A percentile compares a stretch with the other conserved stretches of the same genome.
phyloP scores from a whole-genome alignment of 305 asterid species.

The Solanum aculeatissimum region DNA sequence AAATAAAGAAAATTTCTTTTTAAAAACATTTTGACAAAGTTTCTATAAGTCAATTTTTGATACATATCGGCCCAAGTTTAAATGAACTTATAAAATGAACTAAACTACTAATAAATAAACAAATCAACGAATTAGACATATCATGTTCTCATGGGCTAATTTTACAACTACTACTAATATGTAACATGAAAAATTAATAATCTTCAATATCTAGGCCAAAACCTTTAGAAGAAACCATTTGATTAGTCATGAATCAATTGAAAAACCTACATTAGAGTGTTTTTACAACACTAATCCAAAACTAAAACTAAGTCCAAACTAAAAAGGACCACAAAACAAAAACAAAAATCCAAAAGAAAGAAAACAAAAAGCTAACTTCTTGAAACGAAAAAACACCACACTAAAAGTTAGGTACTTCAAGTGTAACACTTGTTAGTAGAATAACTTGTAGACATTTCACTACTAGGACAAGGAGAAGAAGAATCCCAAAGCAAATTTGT shows the following conservation, averaged over 20 bases:
- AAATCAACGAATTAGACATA: background rate
- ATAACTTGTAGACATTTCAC: slow-evolving; percentile 51
- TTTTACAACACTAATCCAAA: slow-evolving; percentile 1
- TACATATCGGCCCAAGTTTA: background rate
- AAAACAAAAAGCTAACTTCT: background rate
- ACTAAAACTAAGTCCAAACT: background rate
- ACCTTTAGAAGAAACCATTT: background rate
- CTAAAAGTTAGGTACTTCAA: slow-evolving; percentile 10
- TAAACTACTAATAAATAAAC: background rate
- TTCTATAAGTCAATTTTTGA: background rate
- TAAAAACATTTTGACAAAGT: background rate
- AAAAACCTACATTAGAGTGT: background rate
- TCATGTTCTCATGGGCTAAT: background rate
- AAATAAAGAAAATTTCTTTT: background rate
- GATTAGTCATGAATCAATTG: slow-evolving; percentile 3
- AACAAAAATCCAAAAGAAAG: background rate
- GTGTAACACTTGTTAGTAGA: slow-evolving; percentile 48
- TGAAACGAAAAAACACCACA: background rate
- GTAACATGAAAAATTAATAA: background rate
- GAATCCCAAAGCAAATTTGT: slow-evolving; percentile 62
- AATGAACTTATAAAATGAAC: background rate
- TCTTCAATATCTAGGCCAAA: background rate
- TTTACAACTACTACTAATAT: background rate
- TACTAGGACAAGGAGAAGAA: slow-evolving; percentile 66
- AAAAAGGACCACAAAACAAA: background rate